Base-by-base conservation (phyloP, 2,329 filamentous ascomycete genomes). In the Aspergillus sp. region DNA sequence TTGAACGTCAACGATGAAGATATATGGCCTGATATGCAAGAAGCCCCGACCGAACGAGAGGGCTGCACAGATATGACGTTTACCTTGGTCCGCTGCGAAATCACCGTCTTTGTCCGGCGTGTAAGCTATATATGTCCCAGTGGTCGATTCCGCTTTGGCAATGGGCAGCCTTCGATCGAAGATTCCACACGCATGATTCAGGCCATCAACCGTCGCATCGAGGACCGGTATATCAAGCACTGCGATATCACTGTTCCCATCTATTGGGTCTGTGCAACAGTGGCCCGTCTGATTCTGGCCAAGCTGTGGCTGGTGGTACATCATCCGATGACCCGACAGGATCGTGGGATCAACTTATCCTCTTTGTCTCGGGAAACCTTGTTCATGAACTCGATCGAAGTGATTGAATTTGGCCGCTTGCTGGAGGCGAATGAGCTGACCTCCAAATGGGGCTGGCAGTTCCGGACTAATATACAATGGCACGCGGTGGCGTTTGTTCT, bases 281-380 rank as follows among this genome's bases (percentile, higher is more conserved):
- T 88, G 26, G 77, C 81, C 3, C 79, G 85, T 7, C 72, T 91
- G 29, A 81, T 90, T 49, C 79, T 90, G 67, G 82, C 83, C 41
- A 91, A 90, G 65, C 81, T 90, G 72, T 88, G 83, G 69, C 74
- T 93, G 31, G 77, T 90, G 47, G 77, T 88, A 2, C 86, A 91
- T 56, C 83, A 91, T 53, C 86, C 86, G 0, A 76, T 85, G 56
- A 80, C 86, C 29, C 78, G 82, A 40, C 74, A 76, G 30, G 77
- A 62, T 32, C 50, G 81, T 27, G 74, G 73, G n/a, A 65, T 72
- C 7, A 74, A 72, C 27, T 70, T 86, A 6, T 77, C 80, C 0
- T 74, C 78, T 39, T 82, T 83, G 38, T 79, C 80, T 7, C 79
- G 81, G 44, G 79, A 88, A 48, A 82, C 82, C 45, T 72, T 90